Evolutionary conservation across 148 eudicot genomes (phyloP), one percentile per base, ranked within the genome.

Genomic region (Selenicereus undatus): DNA sequence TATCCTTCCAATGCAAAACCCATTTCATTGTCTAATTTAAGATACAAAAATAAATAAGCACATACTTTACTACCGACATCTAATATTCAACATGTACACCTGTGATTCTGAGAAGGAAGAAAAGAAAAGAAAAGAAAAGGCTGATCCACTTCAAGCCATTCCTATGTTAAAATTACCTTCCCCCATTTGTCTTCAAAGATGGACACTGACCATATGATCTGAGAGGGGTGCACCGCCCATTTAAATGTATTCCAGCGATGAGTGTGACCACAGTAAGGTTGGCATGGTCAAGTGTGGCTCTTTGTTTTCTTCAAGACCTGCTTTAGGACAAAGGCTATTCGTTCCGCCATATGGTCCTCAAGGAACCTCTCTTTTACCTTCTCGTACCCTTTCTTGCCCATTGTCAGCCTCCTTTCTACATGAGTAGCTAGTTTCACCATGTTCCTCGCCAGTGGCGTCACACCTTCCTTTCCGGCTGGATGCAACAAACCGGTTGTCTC

Each of bases 331-430:
- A 66, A 76, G 26, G 97, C 91, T 81, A 96, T 96, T 80, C 98
- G 88, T 45, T 88, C 88, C 20, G 94, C 88, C 99, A 96, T 96
- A 78, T 96, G 98, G 73, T 81, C 89, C 82, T 96, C 99, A 2
- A 96, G 83, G 80, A 96, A 96, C 89, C 85, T 91, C 64, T 90
- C 92, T 81, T 90, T 94, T 29, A 92, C 98, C 86, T 94, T 89
- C 81, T 84, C 93, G 27, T 91, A 91, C 6, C 99, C 99, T 83
- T 88, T 92, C 88, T 84, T 87, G 42, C 99, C 99, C 97, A 96
- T 92, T 69, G 91, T 88, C 29, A 86, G 84, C 85, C 98, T 88
- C 86, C 87, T 89, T 88, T 92, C 98, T 24, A 88, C 94, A 78
- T 92, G 93, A 30, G 95, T 89, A 29, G 98, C 97, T 54, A 96